Evolutionary conservation across 257 asterid species (phyloP).

Genomic region (Cinchona pubescens): DNA sequence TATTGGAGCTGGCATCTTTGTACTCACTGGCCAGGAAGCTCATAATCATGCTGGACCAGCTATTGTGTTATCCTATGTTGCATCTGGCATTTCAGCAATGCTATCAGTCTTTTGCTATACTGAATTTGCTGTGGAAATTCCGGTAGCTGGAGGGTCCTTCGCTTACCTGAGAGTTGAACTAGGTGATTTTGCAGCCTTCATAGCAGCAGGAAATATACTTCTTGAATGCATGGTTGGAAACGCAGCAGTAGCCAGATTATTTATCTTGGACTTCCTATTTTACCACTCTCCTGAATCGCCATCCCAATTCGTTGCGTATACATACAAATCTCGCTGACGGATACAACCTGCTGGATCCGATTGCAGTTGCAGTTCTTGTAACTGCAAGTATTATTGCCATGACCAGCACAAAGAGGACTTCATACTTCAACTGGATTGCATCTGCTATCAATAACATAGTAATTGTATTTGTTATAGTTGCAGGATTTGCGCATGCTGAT

Average conservation of each 20-base stretch:
- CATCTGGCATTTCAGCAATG: slow-evolving; percentile 35
- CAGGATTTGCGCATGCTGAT: slow-evolving; percentile 31
- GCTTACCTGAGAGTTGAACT: slow-evolving; percentile 38
- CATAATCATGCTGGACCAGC: slow-evolving; percentile 35
- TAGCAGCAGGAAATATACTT: slow-evolving; percentile 38
- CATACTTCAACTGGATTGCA: slow-evolving; percentile 30
- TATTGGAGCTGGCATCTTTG: slow-evolving; percentile 41
- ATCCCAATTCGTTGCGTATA: slow-evolving; percentile 30
- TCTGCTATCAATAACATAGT: slow-evolving; percentile 28
- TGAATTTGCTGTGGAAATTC: slow-evolving; percentile 36
- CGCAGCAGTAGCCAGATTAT: slow-evolving; percentile 36
- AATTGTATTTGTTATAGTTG: slow-evolving; percentile 29
- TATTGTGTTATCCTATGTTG: slow-evolving; percentile 26
- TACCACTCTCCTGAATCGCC: slow-evolving; percentile 29
- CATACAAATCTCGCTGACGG: slow-evolving; percentile 21
- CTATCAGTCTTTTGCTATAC: slow-evolving; percentile 31
- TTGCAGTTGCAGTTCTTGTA: slow-evolving; percentile 28
- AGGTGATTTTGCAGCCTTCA: slow-evolving; percentile 34
- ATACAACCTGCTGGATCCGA: slow-evolving; percentile 38
- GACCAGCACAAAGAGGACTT: slow-evolving; percentile 25
- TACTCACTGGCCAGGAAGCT: slow-evolving; percentile 37
- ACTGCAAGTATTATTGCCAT: slow-evolving; percentile 24
- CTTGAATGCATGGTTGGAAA: slow-evolving; percentile 30
- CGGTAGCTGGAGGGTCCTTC: slow-evolving; percentile 43
- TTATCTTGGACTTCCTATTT: slow-evolving; percentile 44